Evolutionary conservation across 306 rosid genomes (phyloP), one percentile per base, ranked within the genome.

Genomic region (Cucurbita pepo): DNA sequence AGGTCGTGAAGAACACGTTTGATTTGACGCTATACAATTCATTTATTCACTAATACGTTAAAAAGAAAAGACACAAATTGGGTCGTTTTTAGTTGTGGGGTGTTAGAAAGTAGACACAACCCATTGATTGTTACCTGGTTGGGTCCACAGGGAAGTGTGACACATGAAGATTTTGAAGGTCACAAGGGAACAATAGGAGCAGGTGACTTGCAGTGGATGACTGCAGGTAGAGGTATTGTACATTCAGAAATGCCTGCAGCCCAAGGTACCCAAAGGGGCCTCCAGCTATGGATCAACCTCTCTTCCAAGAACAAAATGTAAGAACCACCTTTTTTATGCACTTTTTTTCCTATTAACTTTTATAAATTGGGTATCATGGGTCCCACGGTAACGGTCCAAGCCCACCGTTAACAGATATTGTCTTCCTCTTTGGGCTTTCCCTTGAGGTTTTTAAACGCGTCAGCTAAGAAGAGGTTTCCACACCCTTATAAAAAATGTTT

Each of bases 121-220:
- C 67, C 22, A 61, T 15, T 61, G 67, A 61, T 62, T 38, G 47
- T 18, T 64, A 25, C 22, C 16, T 19, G 8, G 43, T 18, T 64
- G 71, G 71, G 71, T 64, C 76, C 75, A 43, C 56, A 93, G 99
- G 99, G 99, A 58, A 85, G 88, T 58, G 37, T 91, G 58, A 85
- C 82, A 1, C 99, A 94, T 79, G 99, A 94, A 85, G 99, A 94
- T 72, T 94, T 87, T 81, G 97, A 91, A 82, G 99, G 99, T 43
- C 97, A 88, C 45, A 91, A 89, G 63, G 99, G 99, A 75, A 94
- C 91, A 67, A 89, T 94, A 34, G 87, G 81, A 72, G 90, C 88
- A 1, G 97, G 99, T 78, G 99, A 91, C 76, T 73, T 94, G 77
- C 99, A 94, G 13, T 94, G 99, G 99, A 94, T 94, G 99, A 94